Evolutionary conservation across 2,329 filamentous ascomycete species (phyloP), one percentile per base, ranked within the genome.

Genomic region (Aspergillus ustus): DNA sequence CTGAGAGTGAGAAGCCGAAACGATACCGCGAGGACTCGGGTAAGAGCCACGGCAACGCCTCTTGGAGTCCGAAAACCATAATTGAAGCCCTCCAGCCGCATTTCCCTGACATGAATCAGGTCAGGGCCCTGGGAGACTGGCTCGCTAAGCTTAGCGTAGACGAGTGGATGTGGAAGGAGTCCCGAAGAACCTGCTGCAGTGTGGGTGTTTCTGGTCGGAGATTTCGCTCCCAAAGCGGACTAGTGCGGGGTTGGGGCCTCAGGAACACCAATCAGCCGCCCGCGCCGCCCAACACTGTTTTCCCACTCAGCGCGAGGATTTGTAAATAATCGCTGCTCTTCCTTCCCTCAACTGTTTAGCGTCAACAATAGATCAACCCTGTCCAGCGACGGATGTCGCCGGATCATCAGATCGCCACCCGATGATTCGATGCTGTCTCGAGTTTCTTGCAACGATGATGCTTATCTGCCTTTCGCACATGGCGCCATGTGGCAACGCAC

Each of bases 261-360:
- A 67, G 65, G 65, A 57, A 67, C 65, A 64, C 65, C 65, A 67
- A 67, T 66, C 58, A 63, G 15, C 52, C 48, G 49, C 37, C 40
- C 8, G n/a, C 17, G 22, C 8, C 34, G 11, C 34, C 34, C 34
- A 40, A 13, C 34, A 40, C 34, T 40, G 34, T 40, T 40, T 40
- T 40, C 34, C 9, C 34, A 2, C 34, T 40, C 11, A 40, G 11
- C 34, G 15, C 34, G 34, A 40, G 13, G 34, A 40, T 40, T 40
- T 15, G 34, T 11, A 5, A 11, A 40, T 40, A 15, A 15, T 40
- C 11, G 31, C 13, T 40, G 9, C 13, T 40, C 2, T 15, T 40
- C 34, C 34, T 40, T 40, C 5, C 34, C 34, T 13, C 34, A 40
- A 40, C 34, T 40, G 34, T 40, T 15, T 40, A 40, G 34, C 34